These are phyloP conservation scores for Starmerella ratchasimensis DNA, from an alignment of 805 yeast species.

Conservation along the genomic window DNA sequence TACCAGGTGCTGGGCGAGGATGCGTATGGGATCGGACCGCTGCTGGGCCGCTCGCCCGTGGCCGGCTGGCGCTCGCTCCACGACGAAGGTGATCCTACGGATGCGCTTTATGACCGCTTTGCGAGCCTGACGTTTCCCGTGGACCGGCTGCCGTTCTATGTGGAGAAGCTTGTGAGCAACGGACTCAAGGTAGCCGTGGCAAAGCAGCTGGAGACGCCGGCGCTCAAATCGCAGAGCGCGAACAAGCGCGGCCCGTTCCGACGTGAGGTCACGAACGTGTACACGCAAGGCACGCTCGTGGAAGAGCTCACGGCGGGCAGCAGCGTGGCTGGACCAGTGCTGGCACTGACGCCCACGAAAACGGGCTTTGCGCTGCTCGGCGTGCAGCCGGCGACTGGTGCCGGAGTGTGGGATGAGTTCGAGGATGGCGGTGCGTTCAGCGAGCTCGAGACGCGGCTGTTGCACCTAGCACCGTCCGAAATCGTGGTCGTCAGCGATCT, in stretches of 20 bases:
- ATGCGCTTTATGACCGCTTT: constrained; percentile 40
- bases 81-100: constrained; percentile 34
- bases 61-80: constrained; percentile 52
- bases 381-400: constrained; percentile 62
- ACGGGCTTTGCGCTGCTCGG: constrained; percentile 38
- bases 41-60: constrained; percentile 42
- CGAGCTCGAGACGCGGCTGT: constrained; percentile 61
- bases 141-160: constrained; percentile 55
- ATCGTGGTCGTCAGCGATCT: constrained; percentile 35
- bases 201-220: constrained; percentile 70
- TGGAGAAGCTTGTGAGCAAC: constrained; percentile 52
- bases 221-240: constrained; percentile 43
- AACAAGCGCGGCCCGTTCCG: constrained; percentile 48
- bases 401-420: constrained; percentile 58
- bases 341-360: constrained; percentile 14
- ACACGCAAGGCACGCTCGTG: constrained; percentile 73
- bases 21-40: constrained; percentile 53
- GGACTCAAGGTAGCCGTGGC: constrained; percentile 82
- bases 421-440: constrained; percentile 39
- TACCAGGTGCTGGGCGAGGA: constrained; percentile 78
- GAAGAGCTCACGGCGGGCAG: constrained; percentile 35
- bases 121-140: constrained; percentile 84
- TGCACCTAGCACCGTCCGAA: constrained; percentile 68
- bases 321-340: constrained; percentile 19
- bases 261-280: constrained; percentile 54